Conservation (phyloP, 768 basidiomycete genomes). For the Russula ochroleuca region DNA sequence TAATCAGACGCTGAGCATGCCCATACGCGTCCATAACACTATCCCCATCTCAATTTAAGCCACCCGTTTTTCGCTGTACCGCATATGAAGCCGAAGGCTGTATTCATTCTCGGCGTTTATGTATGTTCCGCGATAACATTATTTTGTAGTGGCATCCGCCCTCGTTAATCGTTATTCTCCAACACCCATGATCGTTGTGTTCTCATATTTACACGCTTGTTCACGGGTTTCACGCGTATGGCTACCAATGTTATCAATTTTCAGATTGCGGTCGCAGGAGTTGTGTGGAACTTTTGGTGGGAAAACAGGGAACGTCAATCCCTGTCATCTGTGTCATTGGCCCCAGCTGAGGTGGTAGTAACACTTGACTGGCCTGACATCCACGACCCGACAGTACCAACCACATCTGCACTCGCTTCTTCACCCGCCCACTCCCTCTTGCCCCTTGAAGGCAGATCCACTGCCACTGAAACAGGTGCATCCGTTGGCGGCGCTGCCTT, state of each 20-base stretch:
- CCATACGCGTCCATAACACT: not conserved
- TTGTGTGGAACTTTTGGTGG: not conserved
- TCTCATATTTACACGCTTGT: constrained; percentile 3
- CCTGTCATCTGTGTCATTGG: not conserved
- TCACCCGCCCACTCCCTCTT: constrained; percentile 4
- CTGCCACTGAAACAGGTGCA: not conserved
- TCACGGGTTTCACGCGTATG: not conserved
- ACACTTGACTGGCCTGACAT: constrained; percentile 18
- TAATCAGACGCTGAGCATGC: constrained; percentile 8
- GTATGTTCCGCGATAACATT: constrained; percentile 18
- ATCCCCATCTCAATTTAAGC: constrained; percentile 11
- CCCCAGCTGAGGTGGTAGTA: not conserved
- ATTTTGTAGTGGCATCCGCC: constrained; percentile 2
- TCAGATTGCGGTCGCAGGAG: not conserved
- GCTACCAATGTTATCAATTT: not conserved
- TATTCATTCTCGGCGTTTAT: constrained; percentile 5
- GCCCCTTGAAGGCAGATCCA: constrained; percentile 4
- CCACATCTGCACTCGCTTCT: constrained; percentile 2
- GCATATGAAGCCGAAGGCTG: constrained; percentile 4
- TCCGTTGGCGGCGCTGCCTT: constrained; percentile 1
- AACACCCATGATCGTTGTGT: not conserved
- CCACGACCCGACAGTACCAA: constrained; percentile 11
- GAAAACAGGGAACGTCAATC: not conserved
- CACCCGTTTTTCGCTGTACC: not conserved
- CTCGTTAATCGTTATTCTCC: not conserved